Evolutionary conservation across 78 protist genomes (phyloP).

Genomic region (Planoprotostelium fungivorum): DNA sequence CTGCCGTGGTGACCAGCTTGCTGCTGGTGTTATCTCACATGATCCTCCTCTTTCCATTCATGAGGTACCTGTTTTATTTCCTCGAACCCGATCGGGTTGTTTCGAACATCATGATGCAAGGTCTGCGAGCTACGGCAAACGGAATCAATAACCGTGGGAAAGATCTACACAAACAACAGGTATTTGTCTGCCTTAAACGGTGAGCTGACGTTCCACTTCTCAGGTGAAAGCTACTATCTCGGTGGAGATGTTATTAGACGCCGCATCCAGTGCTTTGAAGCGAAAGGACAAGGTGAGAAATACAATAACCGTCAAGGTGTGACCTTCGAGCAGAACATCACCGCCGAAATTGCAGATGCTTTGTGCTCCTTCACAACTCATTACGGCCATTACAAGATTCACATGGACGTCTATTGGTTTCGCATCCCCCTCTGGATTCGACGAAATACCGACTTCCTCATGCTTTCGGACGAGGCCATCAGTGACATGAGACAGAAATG

Average conservation of each 20-base stretch:
- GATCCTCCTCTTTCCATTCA: constrained; percentile 8
- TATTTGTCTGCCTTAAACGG: background rate
- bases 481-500: background rate
- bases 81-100: constrained; percentile 7
- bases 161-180: constrained; percentile 5
- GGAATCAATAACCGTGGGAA: background rate
- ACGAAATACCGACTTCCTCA: constrained; percentile 9
- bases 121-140: background rate
- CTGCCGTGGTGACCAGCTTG: background rate
- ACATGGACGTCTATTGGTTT: constrained; percentile 1
- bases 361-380: constrained; percentile 1
- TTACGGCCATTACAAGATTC: background rate
- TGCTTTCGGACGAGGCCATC: background rate
- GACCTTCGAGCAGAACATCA: constrained; percentile 4
- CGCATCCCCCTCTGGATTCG: constrained; percentile 2
- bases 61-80: constrained; percentile 5
- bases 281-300: background rate
- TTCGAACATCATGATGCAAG: constrained; percentile 1
- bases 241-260: constrained; percentile 6
- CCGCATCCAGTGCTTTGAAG: background rate
- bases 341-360: constrained; percentile 1
- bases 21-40: background rate
- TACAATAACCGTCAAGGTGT: background rate
- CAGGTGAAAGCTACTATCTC: constrained; percentile 10
- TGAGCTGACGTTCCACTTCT: too few species aligned